Conservation (phyloP, 345 rosid genomes). For the Boechera stricta region DNA sequence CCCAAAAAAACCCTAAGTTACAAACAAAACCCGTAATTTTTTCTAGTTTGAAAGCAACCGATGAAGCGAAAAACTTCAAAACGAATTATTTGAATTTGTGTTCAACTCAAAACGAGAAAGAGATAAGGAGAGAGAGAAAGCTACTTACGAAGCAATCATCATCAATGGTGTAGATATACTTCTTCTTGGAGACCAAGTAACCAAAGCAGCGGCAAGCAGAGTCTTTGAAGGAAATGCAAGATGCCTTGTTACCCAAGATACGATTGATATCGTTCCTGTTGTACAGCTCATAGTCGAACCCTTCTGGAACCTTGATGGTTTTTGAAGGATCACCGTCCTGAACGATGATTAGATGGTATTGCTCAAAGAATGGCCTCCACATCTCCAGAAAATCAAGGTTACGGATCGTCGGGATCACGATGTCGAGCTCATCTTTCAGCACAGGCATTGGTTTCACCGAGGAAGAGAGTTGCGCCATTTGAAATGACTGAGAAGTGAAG, state of each 20-base stretch:
- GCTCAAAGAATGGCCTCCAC: constrained; percentile 65
- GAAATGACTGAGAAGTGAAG: constrained; percentile 1
- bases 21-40: no score
- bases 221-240: constrained; percentile 65
- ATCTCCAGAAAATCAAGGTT: constrained; percentile 60
- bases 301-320: constrained; percentile 59
- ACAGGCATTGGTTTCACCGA: constrained; percentile 46
- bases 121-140: background rate
- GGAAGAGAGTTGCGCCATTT: constrained; percentile 36
- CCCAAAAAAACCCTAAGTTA: background rate
- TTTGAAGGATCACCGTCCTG: constrained; percentile 62
- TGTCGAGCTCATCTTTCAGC: constrained; percentile 62
- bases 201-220: constrained; percentile 67
- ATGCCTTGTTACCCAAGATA: constrained; percentile 61
- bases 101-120: background rate
- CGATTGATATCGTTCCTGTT: constrained; percentile 60
- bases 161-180: constrained; percentile 60
- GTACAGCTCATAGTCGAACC: constrained; percentile 61
- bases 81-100: no score
- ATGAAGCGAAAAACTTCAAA: no score
- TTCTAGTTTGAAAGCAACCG: no score
- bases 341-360: constrained; percentile 58
- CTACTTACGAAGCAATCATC: constrained; percentile 63
- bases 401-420: constrained; percentile 58
- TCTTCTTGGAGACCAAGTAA: constrained; percentile 51